Evolutionary conservation across 169 alveolate genomes (phyloP), one percentile per base, ranked within the genome.

Genomic region (Eimeria necatrix): DNA sequence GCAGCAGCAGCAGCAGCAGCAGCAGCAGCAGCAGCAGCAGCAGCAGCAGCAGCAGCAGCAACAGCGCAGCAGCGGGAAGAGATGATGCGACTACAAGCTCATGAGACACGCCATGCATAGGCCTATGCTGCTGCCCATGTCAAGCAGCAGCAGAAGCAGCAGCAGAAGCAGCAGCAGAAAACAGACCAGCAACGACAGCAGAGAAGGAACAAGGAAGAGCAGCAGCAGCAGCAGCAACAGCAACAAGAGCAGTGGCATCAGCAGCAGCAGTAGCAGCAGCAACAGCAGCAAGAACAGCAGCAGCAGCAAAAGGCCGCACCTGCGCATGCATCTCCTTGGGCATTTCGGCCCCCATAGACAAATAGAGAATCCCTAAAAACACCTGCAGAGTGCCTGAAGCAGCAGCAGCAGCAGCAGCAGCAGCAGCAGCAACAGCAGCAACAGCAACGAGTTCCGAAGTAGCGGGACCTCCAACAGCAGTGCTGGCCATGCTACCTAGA

Each of bases 61-160:
- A 51, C 70, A 81, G 90, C 52, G 26, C 81, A 71, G 81, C 51
- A 71, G 51, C 51, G 22, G 81, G 16, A 71, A 71, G 14, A 71
- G 4, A 5, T 71, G 24, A 76, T 12, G 26, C 6, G 6, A 32
- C 46, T 5, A 7, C 4, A 46, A 76, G 86, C 24, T 60, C 4
- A 48, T 7, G 48, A 56, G 10, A 18, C 86, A 14, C 32, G 61
- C 86, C 4, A 56, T 60, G 18, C 24, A 60, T 4, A 76, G 6
- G 12, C 24, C 22, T 3, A 76, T 18, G 61, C 86, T 76, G 2
- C 86, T 60, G 61, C 46, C 61, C 61, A 48, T 22, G 61, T 32
- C 61, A 26, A 76, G 64, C 86, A 76, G 86, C 86, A 76, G 86
- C 86, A 76, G 64, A 56, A 76, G 86, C 86, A 76, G 86, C 86